Evolutionary conservation across 2,329 filamentous ascomycete genomes (phyloP), one percentile per base, ranked within the genome.

Genomic region (Alternaria panax): DNA sequence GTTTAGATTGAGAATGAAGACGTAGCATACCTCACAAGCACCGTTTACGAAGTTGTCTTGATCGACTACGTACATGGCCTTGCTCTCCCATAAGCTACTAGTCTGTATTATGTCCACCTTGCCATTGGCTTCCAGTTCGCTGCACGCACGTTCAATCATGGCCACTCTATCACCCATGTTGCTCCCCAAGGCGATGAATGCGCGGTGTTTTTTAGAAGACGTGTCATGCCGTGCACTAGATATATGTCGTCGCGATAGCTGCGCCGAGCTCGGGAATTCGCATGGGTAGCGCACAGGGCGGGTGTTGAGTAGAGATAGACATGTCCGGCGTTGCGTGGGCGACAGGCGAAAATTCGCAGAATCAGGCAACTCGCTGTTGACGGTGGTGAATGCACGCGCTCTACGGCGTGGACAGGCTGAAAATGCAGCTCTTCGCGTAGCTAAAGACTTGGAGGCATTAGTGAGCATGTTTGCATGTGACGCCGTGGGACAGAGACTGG

Each of bases 1-100:
- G 16, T 27, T 38, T 3, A 18, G 47, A 16, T 34, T 32, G 32
- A 51, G 25, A 27, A 28, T 1, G 9, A 52, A 20, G 8, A 22
- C 14, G 18, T 46, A 41, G 82, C 87, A 76, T 78, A 96, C 93
- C 88, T 96, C 92, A 77, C 92, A 97, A 57, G 89, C 93, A 20
- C 93, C 95, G 75, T 99, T 99, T 47, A 97, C 82, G 74, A 99
- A 99, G 28, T 87, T 86, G 63, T 89, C 88, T 77, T 99, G 95
- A 64, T 97, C 90, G 63, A 91, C 82, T 64, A 97, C 91, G 78
- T 99, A 99, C 95, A 99, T 99, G 22, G 95, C 92, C 69, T 92
- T 88, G 4, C 94, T 99, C 81, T 98, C 93, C 86, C 95, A 99
- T 3, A 99, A 83, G 62, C 88, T 90, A 77, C 94, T 98, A 0